Base-by-base conservation (phyloP, 1,284 basidiomycete genomes). In the Tylopilus sp. region DNA sequence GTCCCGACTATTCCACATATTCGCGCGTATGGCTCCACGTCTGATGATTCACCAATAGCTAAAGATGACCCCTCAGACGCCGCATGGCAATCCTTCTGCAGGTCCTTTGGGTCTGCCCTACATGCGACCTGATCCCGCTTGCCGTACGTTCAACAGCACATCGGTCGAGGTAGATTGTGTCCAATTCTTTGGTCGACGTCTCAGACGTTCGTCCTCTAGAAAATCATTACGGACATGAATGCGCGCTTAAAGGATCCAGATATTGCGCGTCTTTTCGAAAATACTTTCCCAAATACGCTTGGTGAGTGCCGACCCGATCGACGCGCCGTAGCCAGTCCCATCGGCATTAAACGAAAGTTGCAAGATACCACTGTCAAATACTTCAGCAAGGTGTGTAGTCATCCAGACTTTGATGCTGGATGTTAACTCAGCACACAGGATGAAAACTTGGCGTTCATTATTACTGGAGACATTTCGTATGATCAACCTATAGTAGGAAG, bases 401-500 rank as follows among this genome's bases (percentile, higher is more conserved):
- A 12, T 15, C 49, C 12, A 37, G 45, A 39, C 19, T 37, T 12
- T 41, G 12, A 36, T 23, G 23, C 12, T 39, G 5, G 33, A 37
- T 41, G 23, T 52, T 48, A 33, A 46, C 48, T 53, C 21, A 15
- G 31, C 11, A 37, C 45, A 25, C 38, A 72, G 84, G 72, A 72
- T 2, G 74, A 84, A 58, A 86, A 88, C 57, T 58, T 87, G 29
- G 86, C 86, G 0, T 89, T 88, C 59, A 84, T 88, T 41, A 84
- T 87, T 51, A 87, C 85, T 39, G 84, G 84, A 39, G 85, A 88
- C 59, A 87, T 88, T 58, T 82, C 80, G 84, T 82, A 81, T 75
- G 84, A 78, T 41, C 21, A 19, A 42, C 25, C 13, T 34, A 29
- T 28, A 30, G 12, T 13, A 41, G 8, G n/a, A n/a, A n/a, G 39